These are phyloP conservation scores for Calonectria pseudoreteaudii DNA, from an alignment of 2,329 filamentous ascomycete genomes.

Conservation along the genomic window DNA sequence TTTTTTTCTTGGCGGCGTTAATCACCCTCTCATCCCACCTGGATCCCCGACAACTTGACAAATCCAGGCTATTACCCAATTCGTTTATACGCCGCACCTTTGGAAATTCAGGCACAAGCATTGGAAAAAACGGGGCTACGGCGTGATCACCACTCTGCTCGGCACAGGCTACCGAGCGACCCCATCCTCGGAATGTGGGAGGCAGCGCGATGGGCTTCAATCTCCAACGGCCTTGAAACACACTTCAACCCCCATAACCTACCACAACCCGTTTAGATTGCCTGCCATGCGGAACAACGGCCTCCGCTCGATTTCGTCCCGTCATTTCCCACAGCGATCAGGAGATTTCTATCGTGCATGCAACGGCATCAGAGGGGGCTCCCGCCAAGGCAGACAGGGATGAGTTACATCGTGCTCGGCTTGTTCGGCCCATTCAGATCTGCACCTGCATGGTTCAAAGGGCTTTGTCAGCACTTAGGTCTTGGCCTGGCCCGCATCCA, in stretches of 20 bases:
- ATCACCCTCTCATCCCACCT: not conserved
- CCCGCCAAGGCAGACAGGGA: not conserved
- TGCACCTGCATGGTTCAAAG: not conserved
- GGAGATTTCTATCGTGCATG: not conserved
- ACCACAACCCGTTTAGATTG: not conserved
- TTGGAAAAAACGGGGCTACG: not conserved
- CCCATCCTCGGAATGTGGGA: not conserved
- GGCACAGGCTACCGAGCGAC: not conserved
- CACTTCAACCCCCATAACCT: not conserved
- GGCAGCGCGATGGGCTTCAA: not conserved
- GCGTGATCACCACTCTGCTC: not conserved
- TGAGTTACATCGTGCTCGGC: not conserved
- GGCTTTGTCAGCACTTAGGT: not conserved
- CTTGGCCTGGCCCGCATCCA: not conserved
- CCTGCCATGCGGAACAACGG: not conserved
- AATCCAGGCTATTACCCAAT: not conserved
- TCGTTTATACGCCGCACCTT: not conserved
- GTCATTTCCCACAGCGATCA: not conserved
- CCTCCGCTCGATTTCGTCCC: not conserved
- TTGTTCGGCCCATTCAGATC: not conserved
- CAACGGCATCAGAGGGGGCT: not conserved
- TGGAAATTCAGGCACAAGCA: not conserved
- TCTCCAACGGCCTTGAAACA: not conserved
- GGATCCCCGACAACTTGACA: not conserved
- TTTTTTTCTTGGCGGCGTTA: not conserved